Percentiles rank a stretch among this genome's conserved stretches.
These are phyloP conservation scores for Gossypium davidsonii DNA, from an alignment of 441 rosid species.

Conservation along the genomic window DNA sequence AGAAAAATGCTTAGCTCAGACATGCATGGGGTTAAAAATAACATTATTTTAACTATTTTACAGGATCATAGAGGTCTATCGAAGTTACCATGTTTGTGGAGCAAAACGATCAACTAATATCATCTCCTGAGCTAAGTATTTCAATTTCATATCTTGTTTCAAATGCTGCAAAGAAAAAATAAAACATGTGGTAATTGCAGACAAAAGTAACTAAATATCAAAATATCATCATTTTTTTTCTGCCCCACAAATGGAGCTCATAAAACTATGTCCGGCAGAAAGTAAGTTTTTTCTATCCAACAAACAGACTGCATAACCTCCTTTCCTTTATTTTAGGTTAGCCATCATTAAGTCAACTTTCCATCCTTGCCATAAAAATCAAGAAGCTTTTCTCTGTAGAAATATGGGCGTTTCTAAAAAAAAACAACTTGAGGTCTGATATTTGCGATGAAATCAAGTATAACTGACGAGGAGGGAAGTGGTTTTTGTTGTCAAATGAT, in stretches of 20 bases:
- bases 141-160: slow-evolving; percentile 85
- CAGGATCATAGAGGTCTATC: slow-evolving; percentile 4
- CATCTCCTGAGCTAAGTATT: slow-evolving; percentile 82
- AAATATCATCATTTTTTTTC: not conserved
- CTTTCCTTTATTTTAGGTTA: not conserved
- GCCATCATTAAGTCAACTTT: not conserved
- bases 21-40: not conserved
- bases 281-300: not conserved
- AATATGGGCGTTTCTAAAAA: not conserved
- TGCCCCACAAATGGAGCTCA: not conserved
- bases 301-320: not conserved
- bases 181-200: not conserved
- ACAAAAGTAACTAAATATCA: not conserved
- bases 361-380: not conserved
- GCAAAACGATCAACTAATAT: slow-evolving; percentile 75
- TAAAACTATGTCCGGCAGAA: not conserved
- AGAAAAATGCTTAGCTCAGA: not conserved
- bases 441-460: not conserved
- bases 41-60: not conserved
- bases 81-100: slow-evolving; percentile 83
- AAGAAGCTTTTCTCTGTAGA: not conserved
- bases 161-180: slow-evolving; percentile 54
- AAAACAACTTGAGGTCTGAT: not conserved
- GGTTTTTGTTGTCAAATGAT: not conserved
- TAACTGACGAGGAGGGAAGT: not conserved